phyloP scores from a whole-genome alignment of 2,329 filamentous ascomycete species.

The Monilinia fructicola region DNA sequence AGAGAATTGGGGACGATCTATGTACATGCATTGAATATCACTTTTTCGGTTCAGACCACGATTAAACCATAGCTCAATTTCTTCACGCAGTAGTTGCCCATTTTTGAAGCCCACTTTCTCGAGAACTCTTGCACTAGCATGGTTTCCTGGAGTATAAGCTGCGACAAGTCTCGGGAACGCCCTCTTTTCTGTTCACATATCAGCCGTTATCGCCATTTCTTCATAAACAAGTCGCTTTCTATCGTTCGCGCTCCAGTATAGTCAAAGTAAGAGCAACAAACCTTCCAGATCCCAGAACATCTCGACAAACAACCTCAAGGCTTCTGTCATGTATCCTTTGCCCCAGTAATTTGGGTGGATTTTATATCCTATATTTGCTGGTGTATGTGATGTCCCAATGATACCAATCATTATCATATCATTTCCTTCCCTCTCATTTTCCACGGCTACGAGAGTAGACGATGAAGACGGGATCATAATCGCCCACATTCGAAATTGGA shows the following conservation, averaged over 20 bases:
- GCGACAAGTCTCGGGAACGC: not conserved
- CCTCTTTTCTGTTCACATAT: not conserved
- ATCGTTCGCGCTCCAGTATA: not conserved
- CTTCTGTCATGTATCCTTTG: slow-evolving; percentile 29
- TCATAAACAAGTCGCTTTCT: not conserved
- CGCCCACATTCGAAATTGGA: not conserved
- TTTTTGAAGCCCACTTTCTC: slow-evolving; percentile 31
- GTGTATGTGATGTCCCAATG: slow-evolving; percentile 10
- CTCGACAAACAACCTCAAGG: slow-evolving; percentile 24
- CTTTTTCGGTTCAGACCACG: not conserved
- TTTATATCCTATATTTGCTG: slow-evolving; percentile 28
- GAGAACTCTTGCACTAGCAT: slow-evolving; percentile 30
- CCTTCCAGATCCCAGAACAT: slow-evolving; percentile 19
- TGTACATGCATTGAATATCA: slow-evolving; percentile 12
- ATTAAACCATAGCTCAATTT: slow-evolving; percentile 14
- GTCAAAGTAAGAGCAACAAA: not conserved
- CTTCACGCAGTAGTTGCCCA: slow-evolving; percentile 20
- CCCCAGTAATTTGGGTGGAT: slow-evolving; percentile 27
- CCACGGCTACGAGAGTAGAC: not conserved
- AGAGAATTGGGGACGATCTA: not conserved
- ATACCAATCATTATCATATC: slow-evolving; percentile 19
- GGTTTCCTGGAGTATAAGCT: slow-evolving; percentile 29
- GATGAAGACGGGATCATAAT: not conserved
- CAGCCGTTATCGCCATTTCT: not conserved
- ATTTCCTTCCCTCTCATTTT: not conserved